Evolutionary conservation across 345 rosid genomes (phyloP), one percentile per base, ranked within the genome.

Genomic region (Trapa bicornis): DNA sequence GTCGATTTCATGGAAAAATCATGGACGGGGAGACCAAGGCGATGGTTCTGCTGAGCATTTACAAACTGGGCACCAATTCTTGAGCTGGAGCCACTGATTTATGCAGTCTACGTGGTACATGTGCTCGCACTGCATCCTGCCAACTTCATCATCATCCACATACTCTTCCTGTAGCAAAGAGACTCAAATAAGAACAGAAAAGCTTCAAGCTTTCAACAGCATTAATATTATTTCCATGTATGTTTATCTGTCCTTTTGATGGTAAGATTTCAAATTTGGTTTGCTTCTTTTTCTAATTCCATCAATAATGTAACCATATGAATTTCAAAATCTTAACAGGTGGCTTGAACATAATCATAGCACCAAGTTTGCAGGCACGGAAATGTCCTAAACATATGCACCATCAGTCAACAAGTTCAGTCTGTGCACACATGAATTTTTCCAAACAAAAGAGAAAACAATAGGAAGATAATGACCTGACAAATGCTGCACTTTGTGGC

Each of bases 61-160:
- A 84, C 97, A 94, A 74, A 91, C 75, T 35, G 99, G 96, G 73
- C 99, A 89, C 97, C 99, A 89, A 43, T 86, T 95, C 86, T 91
- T 95, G 69, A 89, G 75, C 79, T 84, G 80, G 76, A 89, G 80
- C 99, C 99, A 94, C 75, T 84, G 86, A 37, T 80, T 84, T 79
- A 85, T 71, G 79, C 97, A 95, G 33, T 68, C 73, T 53, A 79
- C 11, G 57, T 95, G 96, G 77, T 86, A 91, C 70, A 48, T 65
- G 67, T 95, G 99, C 79, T 83, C 84, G 69, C 99, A 95, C 11
- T 74, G 81, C 75, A 95, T 76, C 75, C 80, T 82, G 67, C 99
- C 97, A 65, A 86, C 68, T 78, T 87, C 94, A 73, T 87, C 93
- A 73, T 93, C 93, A 13, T 41, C 66, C 8, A 71, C 79, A 77